These are phyloP conservation scores for Malus hybrid DNA, from an alignment of 331 rosid species.

Conservation along the genomic window DNA sequence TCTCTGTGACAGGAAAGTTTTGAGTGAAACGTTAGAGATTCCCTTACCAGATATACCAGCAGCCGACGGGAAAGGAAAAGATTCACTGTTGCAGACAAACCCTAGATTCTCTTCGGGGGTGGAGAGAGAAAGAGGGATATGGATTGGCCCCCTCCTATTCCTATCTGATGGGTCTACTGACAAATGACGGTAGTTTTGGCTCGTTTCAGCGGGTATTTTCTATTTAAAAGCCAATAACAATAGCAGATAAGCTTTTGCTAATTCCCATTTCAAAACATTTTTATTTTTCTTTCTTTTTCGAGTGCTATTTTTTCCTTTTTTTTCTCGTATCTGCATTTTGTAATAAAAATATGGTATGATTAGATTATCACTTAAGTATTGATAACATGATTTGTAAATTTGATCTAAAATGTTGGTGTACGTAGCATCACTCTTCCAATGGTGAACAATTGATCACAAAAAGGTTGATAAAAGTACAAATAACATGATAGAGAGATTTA, in stretches of 20 bases:
- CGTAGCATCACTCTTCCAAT: no score
- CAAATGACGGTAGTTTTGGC: constrained; percentile 18
- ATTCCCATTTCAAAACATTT: constrained; percentile 1
- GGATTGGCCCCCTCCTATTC: background rate
- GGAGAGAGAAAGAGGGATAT: constrained; percentile 6
- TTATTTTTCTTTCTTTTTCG: background rate
- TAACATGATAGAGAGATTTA: no score
- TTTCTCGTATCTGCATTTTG: no score
- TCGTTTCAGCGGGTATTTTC: constrained; percentile 9
- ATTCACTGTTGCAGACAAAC: constrained; percentile 48
- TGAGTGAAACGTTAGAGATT: constrained; percentile 12
- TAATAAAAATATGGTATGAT: no score
- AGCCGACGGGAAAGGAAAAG: constrained; percentile 19
- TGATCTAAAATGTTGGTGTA: no score
- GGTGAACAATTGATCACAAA: no score
- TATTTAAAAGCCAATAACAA: background rate
- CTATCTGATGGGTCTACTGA: background rate
- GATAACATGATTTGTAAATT: no score
- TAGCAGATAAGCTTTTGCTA: constrained; percentile 7
- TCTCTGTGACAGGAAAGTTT: background rate
- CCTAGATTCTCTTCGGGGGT: constrained; percentile 41
- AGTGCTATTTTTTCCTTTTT: no score
- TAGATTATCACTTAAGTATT: background rate
- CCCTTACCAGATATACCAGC: constrained; percentile 3
- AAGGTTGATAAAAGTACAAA: no score